A percentile compares a stretch with the other conserved stretches of the same genome.
Conservation (phyloP, 371 early-diverging fungal species). For the Synchytrium microbalum region DNA sequence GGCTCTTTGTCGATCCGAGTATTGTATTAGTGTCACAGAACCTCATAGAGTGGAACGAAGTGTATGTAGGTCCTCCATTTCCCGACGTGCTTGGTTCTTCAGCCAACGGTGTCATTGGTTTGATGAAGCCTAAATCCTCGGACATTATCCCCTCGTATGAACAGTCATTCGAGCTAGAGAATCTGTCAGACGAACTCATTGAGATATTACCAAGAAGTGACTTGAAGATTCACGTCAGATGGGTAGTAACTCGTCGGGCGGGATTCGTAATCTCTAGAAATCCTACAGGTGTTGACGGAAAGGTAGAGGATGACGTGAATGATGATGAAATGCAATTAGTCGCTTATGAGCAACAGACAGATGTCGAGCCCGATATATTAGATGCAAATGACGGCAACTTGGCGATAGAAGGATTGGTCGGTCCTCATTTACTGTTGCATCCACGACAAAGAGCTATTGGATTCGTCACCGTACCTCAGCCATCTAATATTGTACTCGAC, state of each 20-base stretch:
- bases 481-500: constrained; percentile 27
- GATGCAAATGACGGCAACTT: constrained; percentile 6
- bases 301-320: not conserved
- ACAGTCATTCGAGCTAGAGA: constrained; percentile 23
- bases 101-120: not conserved
- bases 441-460: constrained; percentile 52
- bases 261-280: not conserved
- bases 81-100: constrained; percentile 18
- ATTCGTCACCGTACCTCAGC: constrained; percentile 51
- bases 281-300: not conserved
- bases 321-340: not conserved
- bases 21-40: constrained; percentile 6
- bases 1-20: constrained; percentile 54
- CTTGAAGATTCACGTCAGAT: constrained; percentile 4
- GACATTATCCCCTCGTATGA: constrained; percentile 22
- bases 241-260: not conserved
- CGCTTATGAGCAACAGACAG: not conserved
- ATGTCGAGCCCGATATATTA: not conserved
- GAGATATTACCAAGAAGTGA: constrained; percentile 19
- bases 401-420: constrained; percentile 27
- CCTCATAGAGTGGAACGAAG: constrained; percentile 40
- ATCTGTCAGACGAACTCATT: constrained; percentile 26
- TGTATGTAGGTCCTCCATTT: constrained; percentile 40
- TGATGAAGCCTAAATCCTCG: constrained; percentile 15
- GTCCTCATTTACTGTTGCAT: constrained; percentile 30